Evolutionary conservation across 139 green algal species (phyloP).

Genomic region (Spirogloea muscicola): DNA sequence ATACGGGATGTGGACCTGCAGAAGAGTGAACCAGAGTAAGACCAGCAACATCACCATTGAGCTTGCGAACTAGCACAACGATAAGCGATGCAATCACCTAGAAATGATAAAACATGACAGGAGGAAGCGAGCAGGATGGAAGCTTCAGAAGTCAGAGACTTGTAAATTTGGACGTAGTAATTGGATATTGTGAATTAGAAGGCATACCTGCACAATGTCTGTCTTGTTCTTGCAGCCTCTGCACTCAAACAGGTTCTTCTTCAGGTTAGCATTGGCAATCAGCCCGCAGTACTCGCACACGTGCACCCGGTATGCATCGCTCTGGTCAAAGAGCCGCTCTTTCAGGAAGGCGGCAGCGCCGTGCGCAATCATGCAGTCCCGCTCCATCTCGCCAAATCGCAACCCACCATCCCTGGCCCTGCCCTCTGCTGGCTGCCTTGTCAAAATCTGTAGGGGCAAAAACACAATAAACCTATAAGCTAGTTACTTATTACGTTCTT

Average conservation of each 20-base stretch:
- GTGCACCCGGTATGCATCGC: conserved; percentile 59
- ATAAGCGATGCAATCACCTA: no score
- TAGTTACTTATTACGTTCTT: not conserved
- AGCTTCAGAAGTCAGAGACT: no score
- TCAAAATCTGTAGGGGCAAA: conserved; percentile 77
- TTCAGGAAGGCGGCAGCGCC: conserved; percentile 58
- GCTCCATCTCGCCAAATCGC: conserved; percentile 97
- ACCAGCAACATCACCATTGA: no score
- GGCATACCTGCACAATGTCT: conserved; percentile 48
- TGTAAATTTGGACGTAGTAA: no score
- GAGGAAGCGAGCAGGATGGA: no score
- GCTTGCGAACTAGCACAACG: no score
- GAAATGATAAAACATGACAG: no score
- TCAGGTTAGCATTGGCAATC: conserved; percentile 59
- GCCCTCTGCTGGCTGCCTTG: conserved; percentile 92
- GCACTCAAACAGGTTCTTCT: conserved; percentile 59
- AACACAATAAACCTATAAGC: not conserved
- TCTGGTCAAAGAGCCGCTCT: conserved; percentile 60
- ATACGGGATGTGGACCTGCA: conserved; percentile 60
- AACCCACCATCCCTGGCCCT: conserved; percentile 90
- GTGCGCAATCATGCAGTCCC: conserved; percentile 79
- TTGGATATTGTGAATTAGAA: not conserved
- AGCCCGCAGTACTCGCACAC: conserved; percentile 60
- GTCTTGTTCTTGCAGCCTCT: conserved; percentile 57
- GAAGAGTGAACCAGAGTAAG: no score